Percentiles rank a stretch among this genome's conserved stretches.
Evolutionary conservation across 768 basidiomycete genomes (phyloP).

Genomic region (Holtermannia corniformis): DNA sequence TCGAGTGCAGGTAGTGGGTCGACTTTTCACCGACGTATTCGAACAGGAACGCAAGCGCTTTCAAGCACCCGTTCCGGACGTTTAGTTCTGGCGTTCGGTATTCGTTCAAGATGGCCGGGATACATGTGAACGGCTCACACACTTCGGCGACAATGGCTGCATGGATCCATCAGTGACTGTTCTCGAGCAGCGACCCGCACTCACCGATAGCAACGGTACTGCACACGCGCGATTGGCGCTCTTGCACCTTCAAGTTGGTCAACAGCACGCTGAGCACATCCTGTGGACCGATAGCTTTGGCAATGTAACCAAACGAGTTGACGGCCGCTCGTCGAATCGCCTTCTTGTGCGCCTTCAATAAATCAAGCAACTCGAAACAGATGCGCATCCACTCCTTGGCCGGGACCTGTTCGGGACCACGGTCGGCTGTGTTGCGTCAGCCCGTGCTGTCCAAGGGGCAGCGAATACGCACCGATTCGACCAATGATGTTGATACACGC

Average conservation of each 20-base stretch:
- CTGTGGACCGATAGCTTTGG: conserved; percentile 97
- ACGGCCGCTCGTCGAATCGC: conserved; percentile 97
- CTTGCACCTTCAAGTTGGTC: conserved; percentile 94
- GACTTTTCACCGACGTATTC: conserved; percentile 98
- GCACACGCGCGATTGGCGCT: conserved; percentile 97
- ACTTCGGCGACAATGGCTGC: conserved; percentile 49
- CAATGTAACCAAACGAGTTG: conserved; percentile 99
- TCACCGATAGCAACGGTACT: conserved; percentile 88
- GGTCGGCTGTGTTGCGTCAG: conserved; percentile 57
- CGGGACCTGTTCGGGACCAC: conserved; percentile 96
- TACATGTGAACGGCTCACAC: conserved; percentile 72
- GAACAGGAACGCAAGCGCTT: conserved; percentile 96
- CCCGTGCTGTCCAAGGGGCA: not conserved
- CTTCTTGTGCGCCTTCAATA: conserved; percentile 98
- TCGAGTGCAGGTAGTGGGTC: conserved; percentile 89
- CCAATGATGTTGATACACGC: conserved; percentile 99
- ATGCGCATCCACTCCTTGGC: conserved; percentile 99
- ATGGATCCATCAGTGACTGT: conserved; percentile 7
- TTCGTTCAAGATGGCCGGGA: conserved; percentile 96
- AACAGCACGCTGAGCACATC: conserved; percentile 91
- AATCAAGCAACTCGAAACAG: conserved; percentile 92
- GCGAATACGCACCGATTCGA: conserved; percentile 57
- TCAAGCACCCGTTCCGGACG: conserved; percentile 96
- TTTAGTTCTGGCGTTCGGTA: conserved; percentile 97
- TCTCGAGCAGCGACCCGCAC: too few species aligned